Evolutionary conservation across 495 filamentous ascomycete genomes (phyloP), one percentile per base, ranked within the genome.

Genomic region (Sordaria brevicollis): DNA sequence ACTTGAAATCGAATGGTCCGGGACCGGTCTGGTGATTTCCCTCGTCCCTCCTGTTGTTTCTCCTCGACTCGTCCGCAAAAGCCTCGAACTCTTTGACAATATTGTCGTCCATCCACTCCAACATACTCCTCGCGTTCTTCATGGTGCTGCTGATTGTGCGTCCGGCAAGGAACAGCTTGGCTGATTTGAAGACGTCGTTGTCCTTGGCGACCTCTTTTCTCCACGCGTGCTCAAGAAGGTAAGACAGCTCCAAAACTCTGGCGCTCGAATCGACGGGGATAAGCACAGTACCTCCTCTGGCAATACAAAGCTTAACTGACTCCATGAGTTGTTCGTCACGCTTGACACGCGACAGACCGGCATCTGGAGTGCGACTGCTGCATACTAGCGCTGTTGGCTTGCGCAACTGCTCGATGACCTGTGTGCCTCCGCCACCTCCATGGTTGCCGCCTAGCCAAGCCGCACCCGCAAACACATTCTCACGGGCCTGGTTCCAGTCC

Each of bases 41-140:
- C 57, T 83, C 78, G 5, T 78, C 76, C 2, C 83, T 76, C 21
- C 80, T 80, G 65, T 85, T 83, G 13, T 80, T 77, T 49, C 82
- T 82, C 70, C 82, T 82, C 5, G 78, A 73, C 1, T 77, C 80
- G 65, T 85, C 84, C 2, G 85, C 90, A 2, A 90, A 88, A 2
- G 90, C 89, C 79, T 99, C 96, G 69, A 97, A 96, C 72, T 97
- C 93, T 65, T 90, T 87, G 67, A 96, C 87, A 66, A 99, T 93
- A 65, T 86, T 90, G 74, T 97, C 93, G 75, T 97, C 93, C 93
- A 97, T 98, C 95, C 95, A 99, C 78, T 99, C 95, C 68, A 98
- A 81, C 93, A 98, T 97, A 77, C 94, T 97, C 71, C 93, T 86
- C 17, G 94, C 91, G 68, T 96, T 89, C 69, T 90, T 83, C 89